Evolutionary conservation across 2,329 filamentous ascomycete species (phyloP), one percentile per base, ranked within the genome.

Genomic region (Hypocrella siamensis): DNA sequence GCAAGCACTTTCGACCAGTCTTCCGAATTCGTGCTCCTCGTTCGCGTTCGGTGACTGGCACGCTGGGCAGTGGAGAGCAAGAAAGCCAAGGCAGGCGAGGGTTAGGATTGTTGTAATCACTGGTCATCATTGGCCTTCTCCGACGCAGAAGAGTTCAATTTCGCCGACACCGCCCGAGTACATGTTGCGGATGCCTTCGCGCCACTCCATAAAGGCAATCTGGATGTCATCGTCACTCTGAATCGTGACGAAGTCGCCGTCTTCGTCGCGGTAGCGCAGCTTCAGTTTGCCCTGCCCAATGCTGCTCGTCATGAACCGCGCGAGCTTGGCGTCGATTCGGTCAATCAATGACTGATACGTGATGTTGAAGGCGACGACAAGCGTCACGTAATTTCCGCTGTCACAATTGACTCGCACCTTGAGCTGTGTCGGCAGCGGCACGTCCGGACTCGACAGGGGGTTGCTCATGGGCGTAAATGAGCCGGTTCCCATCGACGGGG

Each of bases 291-390:
- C 81, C 47, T 74, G 79, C 43, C 76, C 76, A 46, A 94, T 86
- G 32, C 80, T 86, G 49, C 82, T 80, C 43, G 70, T 78, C 15
- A 84, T 93, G 45, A 86, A 86, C 34, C 83, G 75, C 37, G 80
- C 80, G 35, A 98, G 70, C 54, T 98, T 98, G 18, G 85, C 84
- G 48, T 98, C 90, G 45, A 98, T 94, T 9, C 90, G 80, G 50
- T 96, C 90, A 40, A 90, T 85, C 34, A 98, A 66, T 17, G 83
- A 90, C 42, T 90, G 83, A 56, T 92, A 96, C 26, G 83, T 79
- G 46, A 96, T 96, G 51, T 92, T 93, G 56, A 84, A 92, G 19
- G 84, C 81, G 26, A 93, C 92, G 9, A 98, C 88, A n/a, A 98
- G 67, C 1, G 88, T 94, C 36, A 94, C 79, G 43, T 92, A 92